Evolutionary conservation across 108 stramenopile species (phyloP), one percentile per base, ranked within the genome.

Genomic region (Cyclotella cryptica): DNA sequence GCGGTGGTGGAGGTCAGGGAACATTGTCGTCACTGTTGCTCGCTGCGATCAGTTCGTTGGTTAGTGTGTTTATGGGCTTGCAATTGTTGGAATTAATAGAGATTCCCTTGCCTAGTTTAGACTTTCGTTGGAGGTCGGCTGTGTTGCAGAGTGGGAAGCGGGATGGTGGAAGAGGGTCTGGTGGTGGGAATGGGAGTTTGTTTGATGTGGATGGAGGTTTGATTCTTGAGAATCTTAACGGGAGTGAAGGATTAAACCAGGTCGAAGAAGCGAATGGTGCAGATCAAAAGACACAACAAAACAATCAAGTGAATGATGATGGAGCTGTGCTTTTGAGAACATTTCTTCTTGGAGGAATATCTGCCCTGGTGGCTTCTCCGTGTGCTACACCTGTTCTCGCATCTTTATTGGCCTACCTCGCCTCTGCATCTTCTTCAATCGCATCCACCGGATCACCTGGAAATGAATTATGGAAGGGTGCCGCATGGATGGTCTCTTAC

Each of bases 361-460:
- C 88, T 29, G 93, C 93, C 4, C 46, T 94, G 54, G 89, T 94
- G 0, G 89, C 93, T 24, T 87, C 86, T 45, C 91, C 93, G 14
- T 94, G 90, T 79, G 93, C 93, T 18, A 94, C 90, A 12, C 93
- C 93, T 13, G 93, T 94, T 12, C 65, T 94, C 61, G 88, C 93
- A 27, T 89, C 88, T 12, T 88, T 94, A 13, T 62, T 94, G 58
- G 93, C 91, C 27, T 94, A 80, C 77, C 88, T 94, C 14, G 93
- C 93, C 27, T 88, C 87, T 39, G 88, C 86, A 14, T 92, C 88
- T 67, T 89, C 90, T 5, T 89, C 89, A 0, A 87, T 89, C 15
- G 83, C 86, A 41, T 59, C 86, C 1, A 28, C 26, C 53, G 83
- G 88, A 15, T 85, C 85, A 26, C 84, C 91, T 27, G 57, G 86